Evolutionary conservation across 2,329 filamentous ascomycete species (phyloP), one percentile per base, ranked within the genome.

Genomic region (Cladosporium phlei): DNA sequence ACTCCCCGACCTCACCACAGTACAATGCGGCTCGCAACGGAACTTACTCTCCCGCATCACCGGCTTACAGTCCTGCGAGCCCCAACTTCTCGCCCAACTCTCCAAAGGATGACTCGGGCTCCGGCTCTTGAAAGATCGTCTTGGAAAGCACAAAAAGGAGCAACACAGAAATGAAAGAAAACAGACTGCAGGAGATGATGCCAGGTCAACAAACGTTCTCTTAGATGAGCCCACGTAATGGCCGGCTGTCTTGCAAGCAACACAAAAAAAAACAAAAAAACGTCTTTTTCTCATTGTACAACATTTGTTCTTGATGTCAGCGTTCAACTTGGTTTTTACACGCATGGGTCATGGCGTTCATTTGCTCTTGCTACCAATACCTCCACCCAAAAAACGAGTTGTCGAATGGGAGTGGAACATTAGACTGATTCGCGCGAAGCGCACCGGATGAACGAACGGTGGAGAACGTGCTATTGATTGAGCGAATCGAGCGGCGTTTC

Each of bases 1-100:
- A 69, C 59, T 76, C 73, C 53, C 78, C 79, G 32, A 81, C 78
- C 5, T 79, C 76, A 25, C 78, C 77, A 17, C 75, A 70, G 40
- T 76, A 74, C 62, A 74, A 70, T 39, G 32, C 42, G 75, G 71
- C 53, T 80, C 54, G 58, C 46, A 57, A 58, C 45, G 53, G 49
- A 25, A 39, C 44, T 20, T 63, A 63, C 44, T 62, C 58, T 4
- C 61, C 61, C 17, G 60, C 58, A 12, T 59, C 55, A 27, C 62
- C 58, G 20, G 52, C 46, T 14, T 46, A 51, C 22, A 53, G 53
- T 29, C 55, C 56, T 16, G 58, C 55, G 27, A 57, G 50, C 48
- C 56, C 61, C 14, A 51, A 58, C 38, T 62, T 56, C 52, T 57
- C 48, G 24, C 57, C 59, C 5, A 71, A 68, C 45, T 64, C 61